phyloP scores from a whole-genome alignment of 2,329 filamentous ascomycete species.

The Biscogniauxia mediterranea region DNA sequence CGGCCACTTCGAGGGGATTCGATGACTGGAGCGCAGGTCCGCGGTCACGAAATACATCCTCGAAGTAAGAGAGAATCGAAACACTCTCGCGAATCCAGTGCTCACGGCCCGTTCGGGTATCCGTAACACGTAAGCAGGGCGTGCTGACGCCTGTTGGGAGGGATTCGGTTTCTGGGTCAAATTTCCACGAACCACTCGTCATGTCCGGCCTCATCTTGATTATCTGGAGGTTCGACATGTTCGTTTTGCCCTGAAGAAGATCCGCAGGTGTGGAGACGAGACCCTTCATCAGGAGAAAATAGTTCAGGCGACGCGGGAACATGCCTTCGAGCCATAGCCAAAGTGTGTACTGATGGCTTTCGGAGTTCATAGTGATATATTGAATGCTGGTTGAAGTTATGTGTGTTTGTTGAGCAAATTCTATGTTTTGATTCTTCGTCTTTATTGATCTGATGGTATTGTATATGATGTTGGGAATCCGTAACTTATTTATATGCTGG shows the following conservation, averaged over 20 bases:
- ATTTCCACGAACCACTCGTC: constrained; percentile 1
- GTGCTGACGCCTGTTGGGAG: constrained; percentile 17
- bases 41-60: constrained; percentile 11
- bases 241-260: constrained; percentile 15
- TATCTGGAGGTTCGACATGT: constrained; percentile 11
- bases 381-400: background rate
- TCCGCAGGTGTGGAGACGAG: constrained; percentile 13
- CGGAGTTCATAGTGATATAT: background rate
- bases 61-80: constrained; percentile 18
- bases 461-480: too few species aligned
- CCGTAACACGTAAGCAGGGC: constrained; percentile 19
- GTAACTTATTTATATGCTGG: too few species aligned
- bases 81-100: constrained; percentile 21
- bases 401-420: background rate
- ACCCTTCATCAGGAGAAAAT: constrained; percentile 23
- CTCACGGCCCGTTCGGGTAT: constrained; percentile 6
- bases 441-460: too few species aligned
- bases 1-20: constrained; percentile 3
- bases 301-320: constrained; percentile 22
- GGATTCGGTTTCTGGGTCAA: constrained; percentile 13
- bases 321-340: constrained; percentile 22
- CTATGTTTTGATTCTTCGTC: too few species aligned
- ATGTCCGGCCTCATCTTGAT: constrained; percentile 11
- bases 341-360: constrained; percentile 15
- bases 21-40: constrained; percentile 1